Evolutionary conservation across 805 yeast species (phyloP), one percentile per base, ranked within the genome.

Genomic region (Candida ascalaphidarum): DNA sequence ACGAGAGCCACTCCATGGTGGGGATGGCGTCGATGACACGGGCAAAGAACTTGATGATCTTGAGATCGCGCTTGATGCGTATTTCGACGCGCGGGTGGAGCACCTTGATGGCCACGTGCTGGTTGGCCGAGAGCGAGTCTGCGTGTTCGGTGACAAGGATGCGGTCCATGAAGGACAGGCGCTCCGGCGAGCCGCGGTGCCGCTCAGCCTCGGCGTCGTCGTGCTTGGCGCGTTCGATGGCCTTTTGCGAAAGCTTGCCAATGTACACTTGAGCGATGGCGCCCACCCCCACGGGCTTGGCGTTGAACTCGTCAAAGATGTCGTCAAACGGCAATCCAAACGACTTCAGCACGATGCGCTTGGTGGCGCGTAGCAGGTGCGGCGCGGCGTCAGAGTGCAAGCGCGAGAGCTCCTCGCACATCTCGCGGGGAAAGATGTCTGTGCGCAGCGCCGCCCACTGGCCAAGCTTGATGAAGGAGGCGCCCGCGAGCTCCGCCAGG

Each of bases 361-460:
- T 69, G 1, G 97, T 85, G 27, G 67, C 65, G 1, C 46, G 39
- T 18, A 83, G 51, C 0, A 81, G 58, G 58, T 92, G 99, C 5
- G 79, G 68, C 33, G 70, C 74, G 7, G 86, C 89, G 46, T 84
- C 74, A 4, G 96, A 82, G 52, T 92, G 99, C 31, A 92, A 58
- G 14, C 69, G 58, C 7, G 83, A 72, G 41, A 92, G 57, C 45
- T 82, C 86, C 14, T 72, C 71, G 50, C 97, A 89, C 52, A 89
- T 56, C 22, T 71, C 82, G 26, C 58, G 61, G 3, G 95, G 80
- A 56, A 92, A 89, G 19, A 92, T 80, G 55, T 92, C 99, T 0
- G 94, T 83, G 52, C 99, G 71, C 8, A 95, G 81, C 3, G 96
- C 96, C 0, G 98, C 98, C 99, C 99, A 92, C 59, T 92, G 99